Conservation (phyloP, 352 stramenopile species). For the Phytophthora lateralis region DNA sequence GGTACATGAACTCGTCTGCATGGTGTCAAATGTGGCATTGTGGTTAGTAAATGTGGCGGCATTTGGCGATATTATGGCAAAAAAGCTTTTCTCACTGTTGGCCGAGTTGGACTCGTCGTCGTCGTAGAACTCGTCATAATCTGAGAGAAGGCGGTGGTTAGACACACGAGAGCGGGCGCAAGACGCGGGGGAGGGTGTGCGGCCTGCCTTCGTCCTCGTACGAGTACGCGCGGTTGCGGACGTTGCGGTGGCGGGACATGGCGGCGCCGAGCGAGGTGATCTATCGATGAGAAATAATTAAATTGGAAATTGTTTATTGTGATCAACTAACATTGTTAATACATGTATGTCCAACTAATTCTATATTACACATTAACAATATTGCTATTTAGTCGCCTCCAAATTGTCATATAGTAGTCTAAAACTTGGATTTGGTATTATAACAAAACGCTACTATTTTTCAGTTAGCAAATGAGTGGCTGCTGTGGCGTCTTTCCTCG, state of each 20-base stretch:
- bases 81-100: constrained; percentile 49
- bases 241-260: constrained; percentile 87
- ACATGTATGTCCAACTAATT: too few relatives aligned
- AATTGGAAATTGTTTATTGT: too few relatives aligned
- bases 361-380: too few relatives aligned
- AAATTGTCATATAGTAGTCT: too few relatives aligned
- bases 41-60: constrained; percentile 16
- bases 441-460: too few relatives aligned
- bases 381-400: too few relatives aligned
- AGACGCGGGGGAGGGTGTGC: neutral
- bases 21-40: constrained; percentile 2
- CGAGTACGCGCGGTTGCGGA: constrained; percentile 89
- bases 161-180: neutral
- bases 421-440: too few relatives aligned
- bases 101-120: constrained; percentile 65
- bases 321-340: too few relatives aligned
- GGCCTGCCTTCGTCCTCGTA: constrained; percentile 83
- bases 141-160: constrained; percentile 25
- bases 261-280: too few relatives aligned
- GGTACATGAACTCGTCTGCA: constrained; percentile 85
- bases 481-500: too few relatives aligned
- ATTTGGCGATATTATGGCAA: constrained; percentile 1
- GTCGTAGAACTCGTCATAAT: constrained; percentile 80
- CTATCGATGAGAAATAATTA: too few relatives aligned
- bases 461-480: too few relatives aligned